Evolutionary conservation across 2,329 filamentous ascomycete species (phyloP).

Genomic region (Xylariaceae sp.): DNA sequence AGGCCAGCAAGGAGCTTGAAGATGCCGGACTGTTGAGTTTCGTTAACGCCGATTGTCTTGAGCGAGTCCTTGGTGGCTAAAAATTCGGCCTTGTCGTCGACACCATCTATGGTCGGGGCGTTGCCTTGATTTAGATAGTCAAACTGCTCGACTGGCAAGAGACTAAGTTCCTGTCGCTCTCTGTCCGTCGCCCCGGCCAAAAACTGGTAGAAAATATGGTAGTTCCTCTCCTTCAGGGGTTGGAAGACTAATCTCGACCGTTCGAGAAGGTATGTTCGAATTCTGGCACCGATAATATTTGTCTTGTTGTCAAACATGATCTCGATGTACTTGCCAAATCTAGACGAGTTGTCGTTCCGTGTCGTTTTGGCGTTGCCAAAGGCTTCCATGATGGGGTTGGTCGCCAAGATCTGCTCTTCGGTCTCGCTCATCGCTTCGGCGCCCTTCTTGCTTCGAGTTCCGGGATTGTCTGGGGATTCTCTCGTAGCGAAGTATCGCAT

Average conservation of each 20-base stretch:
- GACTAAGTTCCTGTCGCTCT: conserved; percentile 76
- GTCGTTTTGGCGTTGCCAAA: conserved; percentile 99
- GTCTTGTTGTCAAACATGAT: conserved; percentile 97
- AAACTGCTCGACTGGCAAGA: conserved; percentile 86
- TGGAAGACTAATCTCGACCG: conserved; percentile 96
- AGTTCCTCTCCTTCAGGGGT: conserved; percentile 95
- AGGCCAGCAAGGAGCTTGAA: conserved; percentile 90
- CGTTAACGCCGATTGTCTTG: conserved; percentile 80
- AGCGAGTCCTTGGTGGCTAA: conserved; percentile 84
- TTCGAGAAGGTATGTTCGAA: conserved; percentile 92
- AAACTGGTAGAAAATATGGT: conserved; percentile 98
- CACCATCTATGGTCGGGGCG: conserved; percentile 86
- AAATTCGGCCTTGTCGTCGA: conserved; percentile 95
- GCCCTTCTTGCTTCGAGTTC: conserved; percentile 74
- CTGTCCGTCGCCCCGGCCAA: conserved; percentile 87
- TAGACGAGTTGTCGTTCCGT: conserved; percentile 96
- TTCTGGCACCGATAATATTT: conserved; percentile 97
- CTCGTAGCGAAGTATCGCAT: conserved; percentile 99
- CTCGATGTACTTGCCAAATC: conserved; percentile 99
- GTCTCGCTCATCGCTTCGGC: conserved; percentile 91
- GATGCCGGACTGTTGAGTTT: conserved; percentile 76
- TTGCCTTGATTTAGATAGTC: conserved; percentile 96
- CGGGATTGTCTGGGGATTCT: conserved; percentile 87
- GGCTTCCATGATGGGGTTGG: conserved; percentile 99
- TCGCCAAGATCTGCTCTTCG: conserved; percentile 96